Percentiles rank a stretch among this genome's conserved stretches.
These are phyloP conservation scores for Globisporangium irregulare DNA, from an alignment of 352 stramenopile species.

Conservation along the genomic window DNA sequence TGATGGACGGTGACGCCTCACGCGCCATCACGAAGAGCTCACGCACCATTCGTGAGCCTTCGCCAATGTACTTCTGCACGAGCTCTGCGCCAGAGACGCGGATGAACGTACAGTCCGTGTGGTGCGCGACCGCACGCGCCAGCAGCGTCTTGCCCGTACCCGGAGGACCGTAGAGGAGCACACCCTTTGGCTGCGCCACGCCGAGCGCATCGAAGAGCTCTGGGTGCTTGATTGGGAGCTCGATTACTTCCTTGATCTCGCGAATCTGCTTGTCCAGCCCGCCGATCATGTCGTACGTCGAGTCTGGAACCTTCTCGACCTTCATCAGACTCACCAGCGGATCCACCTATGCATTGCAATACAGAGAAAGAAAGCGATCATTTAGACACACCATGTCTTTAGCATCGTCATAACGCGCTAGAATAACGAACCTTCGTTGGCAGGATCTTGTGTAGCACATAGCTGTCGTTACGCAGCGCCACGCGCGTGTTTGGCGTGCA, in stretches of 20 bases:
- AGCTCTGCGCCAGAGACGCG: constrained; percentile 98
- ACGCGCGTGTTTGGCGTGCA: constrained; percentile 99
- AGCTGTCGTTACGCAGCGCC: constrained; percentile 98
- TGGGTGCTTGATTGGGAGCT: constrained; percentile 99
- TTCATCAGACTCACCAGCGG: constrained; percentile 93
- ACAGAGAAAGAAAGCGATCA: not conserved
- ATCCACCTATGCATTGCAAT: constrained; percentile 48
- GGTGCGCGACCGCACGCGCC: constrained; percentile 97
- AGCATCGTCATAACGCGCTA: not conserved
- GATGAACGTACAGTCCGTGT: constrained; percentile 99
- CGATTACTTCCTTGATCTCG: constrained; percentile 99
- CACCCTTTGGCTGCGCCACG: constrained; percentile 97
- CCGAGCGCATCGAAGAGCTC: constrained; percentile 99
- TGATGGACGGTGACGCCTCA: constrained; percentile 97
- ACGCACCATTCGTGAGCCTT: constrained; percentile 98
- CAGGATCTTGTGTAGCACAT: constrained; percentile 99
- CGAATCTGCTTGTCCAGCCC: constrained; percentile 99
- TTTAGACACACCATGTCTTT: not conserved
- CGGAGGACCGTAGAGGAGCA: constrained; percentile 95
- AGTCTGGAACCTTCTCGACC: constrained; percentile 99
- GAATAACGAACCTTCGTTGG: constrained; percentile 90
- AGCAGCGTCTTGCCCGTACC: constrained; percentile 99
- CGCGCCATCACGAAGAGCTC: constrained; percentile 99
- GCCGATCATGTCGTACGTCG: constrained; percentile 99
- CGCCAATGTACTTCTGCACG: constrained; percentile 99